Evolutionary conservation across 116 monocot genomes (phyloP).

Genomic region (Posidonia oceanica): DNA sequence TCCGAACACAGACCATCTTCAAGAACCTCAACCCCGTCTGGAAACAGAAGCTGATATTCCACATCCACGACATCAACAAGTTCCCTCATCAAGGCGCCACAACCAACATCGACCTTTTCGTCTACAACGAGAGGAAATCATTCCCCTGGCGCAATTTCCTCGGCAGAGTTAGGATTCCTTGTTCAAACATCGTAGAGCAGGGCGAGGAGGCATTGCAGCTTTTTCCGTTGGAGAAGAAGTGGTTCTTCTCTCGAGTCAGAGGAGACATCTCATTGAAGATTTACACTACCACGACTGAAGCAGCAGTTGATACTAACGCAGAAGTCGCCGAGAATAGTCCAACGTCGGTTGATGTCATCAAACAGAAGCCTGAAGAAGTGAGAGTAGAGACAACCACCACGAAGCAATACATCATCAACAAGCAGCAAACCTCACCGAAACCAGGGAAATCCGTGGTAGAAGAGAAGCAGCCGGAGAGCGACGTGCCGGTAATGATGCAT

Average conservation of each 20-base stretch:
- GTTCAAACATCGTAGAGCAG: conserved; percentile 12
- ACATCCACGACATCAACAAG: conserved; percentile 15
- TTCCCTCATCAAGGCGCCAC: conserved; percentile 2
- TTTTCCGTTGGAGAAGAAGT: conserved; percentile 47
- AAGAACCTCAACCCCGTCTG: conserved; percentile 69
- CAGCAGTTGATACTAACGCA: conserved; percentile 4
- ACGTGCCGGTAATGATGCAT: conserved; percentile 4
- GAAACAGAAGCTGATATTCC: conserved; percentile 56
- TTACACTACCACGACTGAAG: conserved; percentile 11
- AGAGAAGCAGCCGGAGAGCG: not conserved
- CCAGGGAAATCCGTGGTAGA: conserved; percentile 14
- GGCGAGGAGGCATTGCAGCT: conserved; percentile 27
- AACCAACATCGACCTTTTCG: conserved; percentile 18
- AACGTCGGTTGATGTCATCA: no score
- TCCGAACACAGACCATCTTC: conserved; percentile 54
- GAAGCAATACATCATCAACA: conserved; percentile 14
- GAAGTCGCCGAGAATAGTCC: no score
- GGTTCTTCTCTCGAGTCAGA: conserved; percentile 36
- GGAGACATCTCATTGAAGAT: conserved; percentile 41
- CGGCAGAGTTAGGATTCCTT: conserved; percentile 24
- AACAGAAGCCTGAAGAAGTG: not conserved
- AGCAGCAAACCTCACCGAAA: conserved; percentile 24
- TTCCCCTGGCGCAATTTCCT: conserved; percentile 42
- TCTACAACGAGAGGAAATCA: conserved; percentile 39
- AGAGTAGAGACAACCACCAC: not conserved